A percentile compares a stretch with the other conserved stretches of the same genome.
Conservation (phyloP, 352 stramenopile genomes). For the Blastocystis sp. region DNA sequence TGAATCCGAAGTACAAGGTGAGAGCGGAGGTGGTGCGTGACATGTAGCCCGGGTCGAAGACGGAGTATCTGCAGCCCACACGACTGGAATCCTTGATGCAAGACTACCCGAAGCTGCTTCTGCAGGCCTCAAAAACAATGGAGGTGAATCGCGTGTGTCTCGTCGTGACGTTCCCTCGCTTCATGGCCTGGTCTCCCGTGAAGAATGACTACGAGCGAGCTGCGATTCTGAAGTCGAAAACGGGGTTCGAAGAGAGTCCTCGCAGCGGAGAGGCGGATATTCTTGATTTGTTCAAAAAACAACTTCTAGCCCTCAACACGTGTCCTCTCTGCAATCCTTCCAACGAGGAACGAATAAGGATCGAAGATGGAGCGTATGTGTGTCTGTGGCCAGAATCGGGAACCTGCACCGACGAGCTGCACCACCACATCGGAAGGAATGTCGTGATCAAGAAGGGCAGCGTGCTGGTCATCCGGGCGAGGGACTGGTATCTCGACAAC, state of each 20-base stretch:
- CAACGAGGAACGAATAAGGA: constrained; percentile 65
- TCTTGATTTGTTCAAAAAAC: background rate
- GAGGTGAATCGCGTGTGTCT: constrained; percentile 69
- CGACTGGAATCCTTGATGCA: constrained; percentile 89
- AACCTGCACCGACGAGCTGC: constrained; percentile 68
- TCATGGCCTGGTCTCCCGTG: constrained; percentile 74
- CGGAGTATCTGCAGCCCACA: constrained; percentile 83
- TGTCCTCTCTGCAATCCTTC: constrained; percentile 32
- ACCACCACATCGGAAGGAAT: constrained; percentile 68
- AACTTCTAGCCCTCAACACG: background rate
- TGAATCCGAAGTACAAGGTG: constrained; percentile 85
- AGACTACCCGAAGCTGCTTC: constrained; percentile 79
- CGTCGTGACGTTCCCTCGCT: constrained; percentile 75
- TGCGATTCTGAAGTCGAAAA: constrained; percentile 58
- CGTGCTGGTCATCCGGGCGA: constrained; percentile 71
- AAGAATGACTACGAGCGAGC: constrained; percentile 66
- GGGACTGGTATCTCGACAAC: constrained; percentile 71
- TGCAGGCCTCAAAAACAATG: constrained; percentile 67
- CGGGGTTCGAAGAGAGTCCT: constrained; percentile 63
- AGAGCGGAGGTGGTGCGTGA: constrained; percentile 76
- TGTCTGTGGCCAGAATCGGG: constrained; percentile 4
- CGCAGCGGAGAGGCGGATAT: constrained; percentile 18
- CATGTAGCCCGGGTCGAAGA: constrained; percentile 68
- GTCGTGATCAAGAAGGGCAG: constrained; percentile 72
- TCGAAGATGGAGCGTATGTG: constrained; percentile 65